Evolutionary conservation across 495 filamentous ascomycete species (phyloP).

Genomic region (Platismatia glauca): DNA sequence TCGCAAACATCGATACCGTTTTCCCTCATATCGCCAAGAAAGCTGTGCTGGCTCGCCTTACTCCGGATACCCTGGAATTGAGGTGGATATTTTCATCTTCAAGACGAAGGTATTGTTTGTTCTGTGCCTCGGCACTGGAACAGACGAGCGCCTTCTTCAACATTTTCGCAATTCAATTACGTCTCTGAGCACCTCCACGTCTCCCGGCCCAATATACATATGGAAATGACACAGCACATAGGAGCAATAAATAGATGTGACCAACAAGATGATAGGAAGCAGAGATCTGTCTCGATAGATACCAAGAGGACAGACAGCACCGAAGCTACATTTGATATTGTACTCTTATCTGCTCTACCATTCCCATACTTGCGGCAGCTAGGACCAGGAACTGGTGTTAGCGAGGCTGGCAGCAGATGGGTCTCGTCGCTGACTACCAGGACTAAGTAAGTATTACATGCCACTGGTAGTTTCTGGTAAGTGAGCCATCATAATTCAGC

Average conservation of each 20-base stretch:
- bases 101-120: conserved; percentile 9
- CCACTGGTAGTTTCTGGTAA: too few species aligned
- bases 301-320: conserved; percentile 33
- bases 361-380: too few species aligned
- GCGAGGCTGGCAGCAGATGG: too few species aligned
- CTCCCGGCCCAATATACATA: conserved; percentile 22
- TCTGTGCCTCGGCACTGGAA: background rate
- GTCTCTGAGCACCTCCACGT: conserved; percentile 16
- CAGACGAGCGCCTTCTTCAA: background rate
- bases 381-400: too few species aligned
- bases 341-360: too few species aligned
- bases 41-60: background rate
- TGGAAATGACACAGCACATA: conserved; percentile 26
- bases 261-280: conserved; percentile 35
- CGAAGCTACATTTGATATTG: conserved; percentile 34
- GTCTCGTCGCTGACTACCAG: too few species aligned
- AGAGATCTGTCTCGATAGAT: conserved; percentile 31
- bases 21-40: conserved; percentile 6
- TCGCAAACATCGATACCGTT: conserved; percentile 28
- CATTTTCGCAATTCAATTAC: conserved; percentile 7
- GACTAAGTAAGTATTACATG: too few species aligned
- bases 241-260: conserved; percentile 36
- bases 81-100: conserved; percentile 18
- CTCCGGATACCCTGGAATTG: conserved; percentile 7
- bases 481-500: too few species aligned